These are phyloP conservation scores for Xylariaceae sp. DNA, from an alignment of 2,329 filamentous ascomycete genomes.

Conservation along the genomic window DNA sequence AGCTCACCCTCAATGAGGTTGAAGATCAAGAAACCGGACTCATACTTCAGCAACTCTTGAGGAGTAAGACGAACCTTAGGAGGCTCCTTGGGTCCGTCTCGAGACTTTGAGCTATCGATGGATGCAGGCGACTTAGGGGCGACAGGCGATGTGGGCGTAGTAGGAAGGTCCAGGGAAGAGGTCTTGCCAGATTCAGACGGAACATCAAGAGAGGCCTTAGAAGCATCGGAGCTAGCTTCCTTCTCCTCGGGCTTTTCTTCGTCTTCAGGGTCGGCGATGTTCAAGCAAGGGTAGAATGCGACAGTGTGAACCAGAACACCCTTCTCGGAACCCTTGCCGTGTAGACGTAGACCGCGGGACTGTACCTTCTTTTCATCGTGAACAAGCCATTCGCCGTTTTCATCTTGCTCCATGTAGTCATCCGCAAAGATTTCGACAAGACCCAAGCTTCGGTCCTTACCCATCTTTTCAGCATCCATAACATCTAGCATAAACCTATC, in stretches of 20 bases:
- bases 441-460: slow-evolving; percentile 84
- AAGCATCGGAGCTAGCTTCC: slow-evolving; percentile 26
- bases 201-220: slow-evolving; percentile 31
- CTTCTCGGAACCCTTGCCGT: slow-evolving; percentile 68
- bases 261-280: slow-evolving; percentile 83
- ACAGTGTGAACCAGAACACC: slow-evolving; percentile 76
- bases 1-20: slow-evolving; percentile 87
- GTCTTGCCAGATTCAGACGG: slow-evolving; percentile 42
- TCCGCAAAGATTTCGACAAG: slow-evolving; percentile 69
- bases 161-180: slow-evolving; percentile 33
- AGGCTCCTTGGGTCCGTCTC: slow-evolving; percentile 50
- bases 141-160: slow-evolving; percentile 34
- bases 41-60: slow-evolving; percentile 77
- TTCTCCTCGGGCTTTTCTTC: slow-evolving; percentile 53
- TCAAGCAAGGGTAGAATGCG: slow-evolving; percentile 84
- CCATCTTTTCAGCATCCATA: slow-evolving; percentile 92
- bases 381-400: slow-evolving; percentile 73
- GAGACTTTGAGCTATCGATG: slow-evolving; percentile 38
- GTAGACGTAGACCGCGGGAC: slow-evolving; percentile 65
- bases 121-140: slow-evolving; percentile 41
- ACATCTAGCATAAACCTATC: slow-evolving; percentile 87
- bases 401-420: slow-evolving; percentile 74
- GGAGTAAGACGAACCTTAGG: slow-evolving; percentile 74
- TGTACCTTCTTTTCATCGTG: slow-evolving; percentile 68
- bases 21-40: slow-evolving; percentile 91